Percentiles rank a stretch among this genome's conserved stretches.
phyloP scores from a whole-genome alignment of 75 land plant species.

The Ceratopteris richardii region DNA sequence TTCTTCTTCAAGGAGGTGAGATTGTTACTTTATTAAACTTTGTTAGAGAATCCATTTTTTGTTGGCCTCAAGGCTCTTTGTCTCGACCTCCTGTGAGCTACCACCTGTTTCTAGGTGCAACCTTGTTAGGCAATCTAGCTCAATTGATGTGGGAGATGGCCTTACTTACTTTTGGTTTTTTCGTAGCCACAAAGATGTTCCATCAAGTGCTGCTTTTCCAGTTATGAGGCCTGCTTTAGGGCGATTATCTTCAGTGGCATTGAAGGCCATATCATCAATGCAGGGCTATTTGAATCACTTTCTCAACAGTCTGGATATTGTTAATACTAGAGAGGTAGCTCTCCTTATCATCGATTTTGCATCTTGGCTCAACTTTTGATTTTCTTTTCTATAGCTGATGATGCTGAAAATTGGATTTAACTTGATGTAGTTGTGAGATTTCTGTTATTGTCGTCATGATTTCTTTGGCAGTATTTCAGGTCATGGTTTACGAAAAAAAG shows the following conservation, averaged over 20 bases:
- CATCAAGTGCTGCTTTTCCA: conserved; percentile 92
- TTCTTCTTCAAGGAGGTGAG: background rate
- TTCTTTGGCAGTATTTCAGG: too few relatives aligned
- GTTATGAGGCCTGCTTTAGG: conserved; percentile 85
- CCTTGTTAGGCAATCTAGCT: too few relatives aligned
- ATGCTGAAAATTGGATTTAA: too few relatives aligned
- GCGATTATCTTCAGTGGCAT: conserved; percentile 70
- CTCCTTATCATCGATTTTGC: background rate
- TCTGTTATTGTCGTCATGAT: too few relatives aligned
- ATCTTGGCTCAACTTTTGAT: background rate
- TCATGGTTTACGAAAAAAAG: too few relatives aligned
- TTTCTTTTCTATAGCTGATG: too few relatives aligned
- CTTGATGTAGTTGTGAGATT: too few relatives aligned
- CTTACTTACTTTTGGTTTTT: background rate
- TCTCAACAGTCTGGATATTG: conserved; percentile 78
- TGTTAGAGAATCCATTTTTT: too few relatives aligned
- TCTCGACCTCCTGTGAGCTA: too few relatives aligned
- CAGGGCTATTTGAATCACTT: conserved; percentile 87
- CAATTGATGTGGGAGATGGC: background rate
- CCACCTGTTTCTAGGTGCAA: too few relatives aligned
- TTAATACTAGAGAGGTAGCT: conserved; percentile 75
- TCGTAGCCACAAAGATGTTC: conserved; percentile 64
- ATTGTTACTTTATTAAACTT: background rate
- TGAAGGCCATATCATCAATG: conserved; percentile 78
- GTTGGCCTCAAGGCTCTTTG: too few relatives aligned